A percentile compares a stretch with the other conserved stretches of the same genome.
Conservation (phyloP, 106 monocot species). For the Agapanthus africanus region DNA sequence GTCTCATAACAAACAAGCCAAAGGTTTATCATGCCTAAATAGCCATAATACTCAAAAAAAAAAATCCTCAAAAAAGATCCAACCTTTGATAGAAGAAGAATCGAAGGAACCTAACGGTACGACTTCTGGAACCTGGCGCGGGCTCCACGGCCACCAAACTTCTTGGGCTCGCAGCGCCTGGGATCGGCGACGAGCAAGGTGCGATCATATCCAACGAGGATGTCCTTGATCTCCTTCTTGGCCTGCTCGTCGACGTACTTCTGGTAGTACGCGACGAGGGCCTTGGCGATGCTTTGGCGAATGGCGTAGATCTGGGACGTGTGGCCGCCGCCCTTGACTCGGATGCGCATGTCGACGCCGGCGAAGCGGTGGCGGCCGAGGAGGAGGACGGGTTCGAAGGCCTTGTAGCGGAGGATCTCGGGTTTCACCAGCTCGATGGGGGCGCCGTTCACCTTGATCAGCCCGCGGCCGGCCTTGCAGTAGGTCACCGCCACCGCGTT, state of each 20-base stretch:
- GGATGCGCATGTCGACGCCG: slow-evolving; percentile 17
- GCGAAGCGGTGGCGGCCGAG: slow-evolving; percentile 5
- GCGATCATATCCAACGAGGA: slow-evolving; percentile 15
- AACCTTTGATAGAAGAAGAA: no score
- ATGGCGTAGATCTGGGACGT: slow-evolving; percentile 20
- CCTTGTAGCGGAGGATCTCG: slow-evolving; percentile 22
- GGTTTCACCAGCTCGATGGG: slow-evolving; percentile 24
- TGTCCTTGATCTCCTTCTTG: slow-evolving; percentile 17
- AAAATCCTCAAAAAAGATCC: no score
- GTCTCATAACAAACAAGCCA: no score
- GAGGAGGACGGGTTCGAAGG: slow-evolving; percentile 14
- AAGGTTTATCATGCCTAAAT: no score
- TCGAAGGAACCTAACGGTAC: slow-evolving; percentile 28
- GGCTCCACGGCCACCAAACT: slow-evolving; percentile 17
- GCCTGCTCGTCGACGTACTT: slow-evolving; percentile 19
- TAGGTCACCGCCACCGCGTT: slow-evolving; percentile 13
- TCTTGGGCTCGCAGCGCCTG: slow-evolving; percentile 22
- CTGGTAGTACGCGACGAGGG: slow-evolving; percentile 19
- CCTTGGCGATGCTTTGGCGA: slow-evolving; percentile 19
- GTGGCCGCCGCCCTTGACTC: slow-evolving; percentile 6
- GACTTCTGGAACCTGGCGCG: slow-evolving; percentile 21
- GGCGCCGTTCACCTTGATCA: slow-evolving; percentile 20
- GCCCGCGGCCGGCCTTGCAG: slow-evolving; percentile 16
- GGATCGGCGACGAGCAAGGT: slow-evolving; percentile 17
- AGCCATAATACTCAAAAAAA: no score